A percentile compares a stretch with the other conserved stretches of the same genome.
Evolutionary conservation across 345 rosid species (phyloP).

Genomic region (Acer negundo): DNA sequence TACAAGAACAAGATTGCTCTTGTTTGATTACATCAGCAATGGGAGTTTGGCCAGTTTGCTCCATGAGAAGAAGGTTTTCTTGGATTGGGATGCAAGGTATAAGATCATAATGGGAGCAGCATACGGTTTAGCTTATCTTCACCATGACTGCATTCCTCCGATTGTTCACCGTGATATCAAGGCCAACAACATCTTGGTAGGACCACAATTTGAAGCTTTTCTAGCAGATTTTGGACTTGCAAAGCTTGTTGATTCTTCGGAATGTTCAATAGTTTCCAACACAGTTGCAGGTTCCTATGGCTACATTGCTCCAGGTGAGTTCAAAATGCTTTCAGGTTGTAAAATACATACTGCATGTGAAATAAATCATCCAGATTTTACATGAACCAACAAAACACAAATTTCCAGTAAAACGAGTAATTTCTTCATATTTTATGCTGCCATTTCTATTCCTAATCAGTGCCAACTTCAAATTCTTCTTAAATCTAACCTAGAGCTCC

Average conservation of each 20-base stretch:
- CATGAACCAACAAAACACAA: not conserved
- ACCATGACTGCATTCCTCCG: slow-evolving; percentile 72
- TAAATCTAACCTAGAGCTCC: too few relatives aligned
- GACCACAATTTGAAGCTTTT: slow-evolving; percentile 64
- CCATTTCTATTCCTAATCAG: not conserved
- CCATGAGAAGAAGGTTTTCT: slow-evolving; percentile 45
- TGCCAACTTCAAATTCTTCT: not conserved
- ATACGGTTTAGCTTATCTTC: slow-evolving; percentile 73
- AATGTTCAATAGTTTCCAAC: slow-evolving; percentile 44
- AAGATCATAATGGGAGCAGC: slow-evolving; percentile 69
- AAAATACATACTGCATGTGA: not conserved
- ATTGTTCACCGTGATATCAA: slow-evolving; percentile 77
- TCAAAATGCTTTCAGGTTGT: slow-evolving; percentile 5
- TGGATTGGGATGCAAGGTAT: slow-evolving; percentile 74
- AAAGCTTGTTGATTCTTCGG: slow-evolving; percentile 53
- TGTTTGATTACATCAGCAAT: slow-evolving; percentile 68
- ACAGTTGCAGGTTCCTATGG: slow-evolving; percentile 76
- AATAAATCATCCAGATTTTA: not conserved
- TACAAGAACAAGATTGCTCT: slow-evolving; percentile 58
- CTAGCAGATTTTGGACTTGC: slow-evolving; percentile 80
- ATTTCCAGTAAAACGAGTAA: not conserved
- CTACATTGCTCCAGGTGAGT: slow-evolving; percentile 80
- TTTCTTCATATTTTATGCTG: not conserved
- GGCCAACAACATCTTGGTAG: slow-evolving; percentile 71
- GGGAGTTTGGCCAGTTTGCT: slow-evolving; percentile 67